Evolutionary conservation across 306 rosid genomes (phyloP), one percentile per base, ranked within the genome.

Genomic region (Erythrophleum fordii): DNA sequence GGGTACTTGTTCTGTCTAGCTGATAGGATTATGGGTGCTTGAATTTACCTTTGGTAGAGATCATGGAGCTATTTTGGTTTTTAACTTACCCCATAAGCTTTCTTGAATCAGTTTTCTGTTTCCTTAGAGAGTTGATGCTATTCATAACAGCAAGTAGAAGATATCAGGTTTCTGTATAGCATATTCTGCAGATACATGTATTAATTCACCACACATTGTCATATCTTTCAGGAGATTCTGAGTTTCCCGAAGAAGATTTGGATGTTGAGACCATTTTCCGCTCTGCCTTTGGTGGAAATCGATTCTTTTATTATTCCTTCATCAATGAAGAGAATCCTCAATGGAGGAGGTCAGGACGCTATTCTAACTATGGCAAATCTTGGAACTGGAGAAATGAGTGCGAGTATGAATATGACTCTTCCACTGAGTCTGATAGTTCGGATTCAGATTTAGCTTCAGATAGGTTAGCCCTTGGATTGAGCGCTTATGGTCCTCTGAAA

Each of bases 401-500:
- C 29, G 85, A 90, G 45, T 91, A 91, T 69, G 82, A 86, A 22
- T 77, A 72, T 11, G 90, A 85, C 73, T 87, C 80, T 72, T 90
- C 87, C 11, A 75, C 79, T 6, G 91, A 86, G 41, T 74, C 75
- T 52, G 89, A 87, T 42, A 37, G 80, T 71, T 85, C 82, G 0
- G 85, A 65, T 18, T 83, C 88, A 42, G 80, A 79, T 77, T 55
- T 77, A 61, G 79, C 77, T 73, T 85, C 92, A 14, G 78, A 90
- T 34, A 89, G 97, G 82, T 67, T 84, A 78, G 93, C 90, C 88
- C 98, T 94, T 53, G 98, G 98, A 81, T 82, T 94, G 84, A 81
- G 60, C 69, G 87, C 86, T 72, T 82, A 84, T 25, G 98, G 97
- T 77, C 97, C 98, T 42, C 86, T 94, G 79, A 90, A 85, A 68